Evolutionary conservation across 2,329 filamentous ascomycete species (phyloP).

Genomic region (Teratosphaeria epicoccoides): DNA sequence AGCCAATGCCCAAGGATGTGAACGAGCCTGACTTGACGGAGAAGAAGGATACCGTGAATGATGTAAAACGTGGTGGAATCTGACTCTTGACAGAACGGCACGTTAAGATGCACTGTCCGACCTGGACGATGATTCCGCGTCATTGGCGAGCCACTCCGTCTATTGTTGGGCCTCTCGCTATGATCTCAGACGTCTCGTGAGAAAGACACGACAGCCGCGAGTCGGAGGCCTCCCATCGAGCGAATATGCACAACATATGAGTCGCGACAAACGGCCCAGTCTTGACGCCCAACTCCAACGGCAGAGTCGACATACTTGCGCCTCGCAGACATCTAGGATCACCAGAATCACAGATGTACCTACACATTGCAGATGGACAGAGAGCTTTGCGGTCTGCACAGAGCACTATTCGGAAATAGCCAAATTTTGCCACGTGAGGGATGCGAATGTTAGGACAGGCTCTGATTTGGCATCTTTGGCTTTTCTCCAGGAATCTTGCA

Average conservation of each 20-base stretch:
- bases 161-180: too few relatives aligned
- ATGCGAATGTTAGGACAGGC: slow-evolving; percentile 5
- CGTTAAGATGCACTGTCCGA: neutral
- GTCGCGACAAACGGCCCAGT: slow-evolving; percentile 5
- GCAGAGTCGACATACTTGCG: slow-evolving; percentile 7
- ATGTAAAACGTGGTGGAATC: neutral
- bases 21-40: neutral
- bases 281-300: slow-evolving; percentile 8
- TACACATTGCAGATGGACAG: slow-evolving; percentile 8
- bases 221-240: slow-evolving; percentile 2
- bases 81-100: neutral
- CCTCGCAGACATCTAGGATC: slow-evolving; percentile 8
- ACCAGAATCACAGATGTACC: slow-evolving; percentile 3
- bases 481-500: slow-evolving; percentile 4
- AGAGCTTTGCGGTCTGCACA: slow-evolving; percentile 7
- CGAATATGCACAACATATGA: slow-evolving; percentile 3
- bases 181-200: too few relatives aligned
- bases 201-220: too few relatives aligned
- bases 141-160: too few relatives aligned
- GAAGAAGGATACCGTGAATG: neutral
- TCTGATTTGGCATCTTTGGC: too few relatives aligned
- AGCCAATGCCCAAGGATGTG: neutral
- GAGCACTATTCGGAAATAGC: slow-evolving; percentile 9
- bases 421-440: slow-evolving; percentile 5
- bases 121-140: neutral